Conservation (phyloP, 1,284 basidiomycete species). For the Tilletia horrida region DNA sequence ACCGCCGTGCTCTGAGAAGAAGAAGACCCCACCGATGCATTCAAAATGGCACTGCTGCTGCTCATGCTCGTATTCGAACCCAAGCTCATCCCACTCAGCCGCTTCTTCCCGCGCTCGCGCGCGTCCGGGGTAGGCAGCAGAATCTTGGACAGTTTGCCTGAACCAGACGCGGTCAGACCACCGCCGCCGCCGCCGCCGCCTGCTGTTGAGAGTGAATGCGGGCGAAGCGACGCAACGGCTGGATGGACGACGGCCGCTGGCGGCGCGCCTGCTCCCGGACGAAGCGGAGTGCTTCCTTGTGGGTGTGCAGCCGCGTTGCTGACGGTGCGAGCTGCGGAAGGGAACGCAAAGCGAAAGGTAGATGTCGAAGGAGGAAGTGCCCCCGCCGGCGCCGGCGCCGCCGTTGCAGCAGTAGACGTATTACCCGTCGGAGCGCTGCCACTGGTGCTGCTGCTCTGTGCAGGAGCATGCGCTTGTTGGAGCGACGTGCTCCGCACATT, state of each 20-base stretch:
- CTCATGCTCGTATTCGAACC: constrained; percentile 13
- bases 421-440: background rate
- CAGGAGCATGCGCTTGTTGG: background rate
- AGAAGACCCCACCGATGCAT: background rate
- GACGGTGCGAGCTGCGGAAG: background rate
- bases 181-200: background rate
- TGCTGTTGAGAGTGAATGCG: background rate
- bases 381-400: background rate
- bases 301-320: background rate
- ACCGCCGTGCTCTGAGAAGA: background rate
- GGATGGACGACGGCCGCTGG: background rate
- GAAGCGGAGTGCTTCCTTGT: background rate
- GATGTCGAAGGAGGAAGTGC: background rate
- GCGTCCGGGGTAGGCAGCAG: constrained; percentile 10
- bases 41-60: background rate
- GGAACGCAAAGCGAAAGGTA: constrained; percentile 1
- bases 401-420: background rate
- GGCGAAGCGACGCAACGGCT: constrained; percentile 8
- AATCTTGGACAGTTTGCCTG: background rate
- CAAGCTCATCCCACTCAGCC: constrained; percentile 16
- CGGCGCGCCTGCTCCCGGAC: background rate
- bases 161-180: background rate
- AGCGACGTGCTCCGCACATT: background rate
- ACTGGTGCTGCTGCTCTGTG: background rate
- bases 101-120: constrained; percentile 14